Evolutionary conservation across 768 basidiomycete species (phyloP).

Genomic region (Lentinus brumalis): DNA sequence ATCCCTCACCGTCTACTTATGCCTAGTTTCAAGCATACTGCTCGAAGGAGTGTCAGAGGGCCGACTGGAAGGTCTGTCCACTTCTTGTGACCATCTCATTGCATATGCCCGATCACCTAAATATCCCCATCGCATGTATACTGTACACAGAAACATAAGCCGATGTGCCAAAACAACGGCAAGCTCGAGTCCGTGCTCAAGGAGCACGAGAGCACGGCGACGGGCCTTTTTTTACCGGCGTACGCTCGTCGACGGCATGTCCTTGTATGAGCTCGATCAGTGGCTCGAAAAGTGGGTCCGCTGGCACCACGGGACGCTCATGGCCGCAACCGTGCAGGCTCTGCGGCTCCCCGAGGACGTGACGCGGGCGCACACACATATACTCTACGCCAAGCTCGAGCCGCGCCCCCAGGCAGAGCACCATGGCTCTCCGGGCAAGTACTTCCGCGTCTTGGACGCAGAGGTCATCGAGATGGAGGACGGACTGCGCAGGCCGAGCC

Average conservation of each 20-base stretch:
- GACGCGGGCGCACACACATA: slow-evolving; percentile 22
- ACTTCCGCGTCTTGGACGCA: slow-evolving; percentile 32
- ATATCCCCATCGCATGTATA: background rate
- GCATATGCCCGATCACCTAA: background rate
- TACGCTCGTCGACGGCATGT: slow-evolving; percentile 27
- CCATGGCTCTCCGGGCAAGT: slow-evolving; percentile 26
- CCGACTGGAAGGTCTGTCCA: slow-evolving; percentile 27
- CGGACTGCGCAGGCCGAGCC: slow-evolving; percentile 17
- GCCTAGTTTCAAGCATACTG: slow-evolving; percentile 22
- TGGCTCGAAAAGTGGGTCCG: slow-evolving; percentile 37
- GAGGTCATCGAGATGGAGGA: slow-evolving; percentile 24
- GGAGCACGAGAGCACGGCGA: slow-evolving; percentile 13
- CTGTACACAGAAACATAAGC: slow-evolving; percentile 22
- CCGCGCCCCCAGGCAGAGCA: slow-evolving; percentile 27
- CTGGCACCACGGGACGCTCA: slow-evolving; percentile 31
- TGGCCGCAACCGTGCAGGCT: slow-evolving; percentile 34
- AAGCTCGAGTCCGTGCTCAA: slow-evolving; percentile 20
- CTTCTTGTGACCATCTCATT: background rate
- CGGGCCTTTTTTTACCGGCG: slow-evolving; percentile 15
- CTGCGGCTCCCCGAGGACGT: slow-evolving; percentile 32
- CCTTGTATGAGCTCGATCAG: slow-evolving; percentile 32
- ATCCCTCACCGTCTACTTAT: no score
- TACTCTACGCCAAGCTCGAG: slow-evolving; percentile 20
- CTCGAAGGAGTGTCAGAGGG: slow-evolving; percentile 28
- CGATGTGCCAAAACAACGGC: slow-evolving; percentile 22